Base-by-base conservation (phyloP, 2,329 filamentous ascomycete genomes). In the Ascochyta fabae region DNA sequence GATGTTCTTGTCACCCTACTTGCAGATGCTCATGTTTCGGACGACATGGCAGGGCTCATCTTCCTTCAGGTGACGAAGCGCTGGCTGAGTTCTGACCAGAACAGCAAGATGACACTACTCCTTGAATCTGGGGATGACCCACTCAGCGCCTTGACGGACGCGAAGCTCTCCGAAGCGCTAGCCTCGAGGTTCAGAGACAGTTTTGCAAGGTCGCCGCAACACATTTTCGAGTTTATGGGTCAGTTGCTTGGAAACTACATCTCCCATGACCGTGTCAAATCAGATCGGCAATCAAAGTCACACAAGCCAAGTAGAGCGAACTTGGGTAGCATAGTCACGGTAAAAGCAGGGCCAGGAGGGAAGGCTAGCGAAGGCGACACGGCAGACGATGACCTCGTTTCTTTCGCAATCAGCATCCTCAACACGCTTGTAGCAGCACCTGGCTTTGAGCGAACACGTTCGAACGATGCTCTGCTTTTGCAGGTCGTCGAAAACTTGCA, bases 101-200 rank as follows among this genome's bases (percentile, higher is more conserved):
- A 33, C 24, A 61, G 13, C 3, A 66, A 58, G 3, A 44, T 50
- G 6, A 62, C 58, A 1, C 53, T 75, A 9, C 62, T 58, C 54
- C 68, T 74, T 19, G 69, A 77, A 1, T 63, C 74, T 4, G 49
- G 65, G 0, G 64, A 71, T 1, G 79, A 84, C 41, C 77, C 83
- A 0, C 55, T 85, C 3, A 68, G 68, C 4, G 78, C 80, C 4
- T 75, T 92, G 1, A 72, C 83, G 6, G 81, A 89, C 59, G 79
- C 86, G 5, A 86, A 86, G 44, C 74, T 90, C 0, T 78, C 91
- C 7, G 86, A 90, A 65, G 83, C 81, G 31, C 81, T 92, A 74
- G 85, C 91, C 72, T 83, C 84, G 23, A 81, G 78, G 41, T 82
- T 88, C 41, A 83, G 86, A 1, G 83, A 88, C 22, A 86, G 84